Percentiles rank a stretch among this genome's conserved stretches.
phyloP scores from a whole-genome alignment of 139 green algal species.

The Asterochloris sp. region DNA sequence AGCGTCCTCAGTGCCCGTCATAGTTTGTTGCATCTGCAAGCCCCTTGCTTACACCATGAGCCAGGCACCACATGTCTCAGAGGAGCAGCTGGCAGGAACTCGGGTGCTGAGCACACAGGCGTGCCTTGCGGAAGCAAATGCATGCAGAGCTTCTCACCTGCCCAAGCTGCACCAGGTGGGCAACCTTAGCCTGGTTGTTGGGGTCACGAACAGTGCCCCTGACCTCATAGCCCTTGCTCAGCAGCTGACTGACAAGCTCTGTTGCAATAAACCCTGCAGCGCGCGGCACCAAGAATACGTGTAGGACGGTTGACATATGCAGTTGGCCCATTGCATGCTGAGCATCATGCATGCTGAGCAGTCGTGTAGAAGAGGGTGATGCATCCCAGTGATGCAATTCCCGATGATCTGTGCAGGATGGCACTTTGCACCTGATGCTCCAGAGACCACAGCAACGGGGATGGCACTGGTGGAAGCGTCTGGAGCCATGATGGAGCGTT shows the following conservation, averaged over 20 bases:
- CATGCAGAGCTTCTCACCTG: not conserved
- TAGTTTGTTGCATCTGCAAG: not conserved
- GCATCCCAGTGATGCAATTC: too few species aligned
- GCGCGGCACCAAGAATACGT: too few species aligned
- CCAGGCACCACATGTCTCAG: not conserved
- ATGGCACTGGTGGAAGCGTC: too few species aligned
- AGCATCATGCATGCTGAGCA: too few species aligned
- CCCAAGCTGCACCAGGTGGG: constrained; percentile 24
- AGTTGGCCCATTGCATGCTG: too few species aligned
- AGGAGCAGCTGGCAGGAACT: too few species aligned
- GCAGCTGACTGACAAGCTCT: constrained; percentile 44
- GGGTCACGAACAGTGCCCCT: constrained; percentile 33
- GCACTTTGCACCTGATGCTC: too few species aligned
- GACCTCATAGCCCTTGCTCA: constrained; percentile 48
- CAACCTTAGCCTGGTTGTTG: constrained; percentile 4
- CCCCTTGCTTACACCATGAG: not conserved
- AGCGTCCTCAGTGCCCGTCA: not conserved
- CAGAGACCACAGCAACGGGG: too few species aligned
- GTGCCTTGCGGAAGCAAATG: too few species aligned
- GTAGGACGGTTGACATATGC: too few species aligned
- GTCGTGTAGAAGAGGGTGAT: too few species aligned
- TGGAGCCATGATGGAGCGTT: not conserved
- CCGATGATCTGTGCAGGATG: too few species aligned
- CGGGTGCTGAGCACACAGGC: not conserved
- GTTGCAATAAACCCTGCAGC: constrained; percentile 36